Conservation (phyloP, 768 basidiomycete genomes). For the Leccinum truebloodii region DNA sequence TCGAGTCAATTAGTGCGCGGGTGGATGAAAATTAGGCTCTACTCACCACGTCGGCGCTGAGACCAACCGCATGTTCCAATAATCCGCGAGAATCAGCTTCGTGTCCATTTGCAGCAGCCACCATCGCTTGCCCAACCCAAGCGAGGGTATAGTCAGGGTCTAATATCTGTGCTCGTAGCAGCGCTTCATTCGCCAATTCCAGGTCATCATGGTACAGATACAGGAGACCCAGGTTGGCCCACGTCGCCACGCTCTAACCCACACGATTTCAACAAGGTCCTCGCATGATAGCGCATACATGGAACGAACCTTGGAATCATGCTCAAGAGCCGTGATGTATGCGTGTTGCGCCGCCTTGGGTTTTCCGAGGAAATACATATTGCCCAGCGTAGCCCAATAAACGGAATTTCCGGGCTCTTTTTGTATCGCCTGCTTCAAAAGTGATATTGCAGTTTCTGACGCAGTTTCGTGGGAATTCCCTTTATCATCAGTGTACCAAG, state of each 20-base stretch:
- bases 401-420: constrained; percentile 67
- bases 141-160: constrained; percentile 88
- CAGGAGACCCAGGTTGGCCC: constrained; percentile 88
- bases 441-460: constrained; percentile 47
- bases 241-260: constrained; percentile 65
- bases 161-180: constrained; percentile 84
- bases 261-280: constrained; percentile 4
- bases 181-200: constrained; percentile 82
- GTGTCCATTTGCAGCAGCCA: constrained; percentile 62
- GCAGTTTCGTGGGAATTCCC: constrained; percentile 22
- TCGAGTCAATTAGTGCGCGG: constrained; percentile 13
- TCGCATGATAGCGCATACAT: neutral
- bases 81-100: constrained; percentile 62
- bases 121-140: constrained; percentile 88
- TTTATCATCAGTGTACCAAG: constrained; percentile 41
- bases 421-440: constrained; percentile 70
- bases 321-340: constrained; percentile 85
- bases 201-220: constrained; percentile 78
- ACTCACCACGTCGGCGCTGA: constrained; percentile 59
- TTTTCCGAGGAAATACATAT: constrained; percentile 63
- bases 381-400: constrained; percentile 86
- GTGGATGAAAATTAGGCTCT: neutral
- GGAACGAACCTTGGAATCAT: constrained; percentile 71
- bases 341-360: constrained; percentile 86
- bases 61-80: constrained; percentile 69